A percentile compares a stretch with the other conserved stretches of the same genome.
These are phyloP conservation scores for Cryptococcus floricola DNA, from an alignment of 1,284 basidiomycete species.

Conservation along the genomic window DNA sequence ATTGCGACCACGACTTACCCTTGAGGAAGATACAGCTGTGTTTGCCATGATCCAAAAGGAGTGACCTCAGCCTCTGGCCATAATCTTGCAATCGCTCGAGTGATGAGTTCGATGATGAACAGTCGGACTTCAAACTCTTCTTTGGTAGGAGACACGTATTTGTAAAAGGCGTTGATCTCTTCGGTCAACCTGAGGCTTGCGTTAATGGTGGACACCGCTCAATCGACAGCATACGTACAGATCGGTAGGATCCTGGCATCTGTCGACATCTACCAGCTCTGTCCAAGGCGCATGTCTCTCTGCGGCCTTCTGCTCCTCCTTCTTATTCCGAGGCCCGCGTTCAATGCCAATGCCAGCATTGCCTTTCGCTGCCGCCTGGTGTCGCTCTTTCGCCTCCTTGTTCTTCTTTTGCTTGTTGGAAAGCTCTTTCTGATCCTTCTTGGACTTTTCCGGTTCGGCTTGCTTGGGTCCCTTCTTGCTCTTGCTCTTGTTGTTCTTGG, in stretches of 20 bases:
- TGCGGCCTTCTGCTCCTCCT: conserved; percentile 58
- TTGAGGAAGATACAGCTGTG: conserved; percentile 86
- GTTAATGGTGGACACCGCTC: not conserved
- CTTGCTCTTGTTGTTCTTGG: conserved; percentile 27
- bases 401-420: conserved; percentile 24
- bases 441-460: not conserved
- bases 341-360: conserved; percentile 32
- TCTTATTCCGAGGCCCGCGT: conserved; percentile 56
- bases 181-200: conserved; percentile 61
- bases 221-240: conserved; percentile 56
- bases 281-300: conserved; percentile 75
- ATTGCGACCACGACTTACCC: conserved; percentile 57
- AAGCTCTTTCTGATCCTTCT: conserved; percentile 10
- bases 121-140: conserved; percentile 79
- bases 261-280: conserved; percentile 69
- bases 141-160: conserved; percentile 81
- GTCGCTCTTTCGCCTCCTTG: conserved; percentile 17
- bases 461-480: conserved; percentile 19
- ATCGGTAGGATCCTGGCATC: conserved; percentile 71
- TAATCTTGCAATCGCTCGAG: conserved; percentile 59
- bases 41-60: conserved; percentile 91
- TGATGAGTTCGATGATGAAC: conserved; percentile 70
- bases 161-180: conserved; percentile 79
- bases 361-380: conserved; percentile 20
- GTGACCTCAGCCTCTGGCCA: conserved; percentile 79